Conservation (phyloP, 2,329 filamentous ascomycete genomes). For the Dothistroma septosporum region DNA sequence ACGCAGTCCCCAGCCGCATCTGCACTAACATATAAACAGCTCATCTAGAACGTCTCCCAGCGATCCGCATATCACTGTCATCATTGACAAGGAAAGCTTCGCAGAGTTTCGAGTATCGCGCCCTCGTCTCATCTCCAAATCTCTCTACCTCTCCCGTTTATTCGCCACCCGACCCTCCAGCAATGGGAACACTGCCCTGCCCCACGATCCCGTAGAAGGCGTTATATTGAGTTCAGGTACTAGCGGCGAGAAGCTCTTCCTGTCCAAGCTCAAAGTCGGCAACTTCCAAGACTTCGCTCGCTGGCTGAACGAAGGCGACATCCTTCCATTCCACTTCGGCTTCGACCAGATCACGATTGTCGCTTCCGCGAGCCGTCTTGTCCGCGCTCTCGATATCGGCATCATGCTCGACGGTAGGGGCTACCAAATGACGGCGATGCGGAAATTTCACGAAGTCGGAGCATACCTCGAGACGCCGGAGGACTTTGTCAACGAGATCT, state of each 20-base stretch:
- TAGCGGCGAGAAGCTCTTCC: not conserved
- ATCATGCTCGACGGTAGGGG: not conserved
- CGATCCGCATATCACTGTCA: not conserved
- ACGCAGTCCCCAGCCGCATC: not conserved
- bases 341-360: not conserved
- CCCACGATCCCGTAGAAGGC: not conserved
- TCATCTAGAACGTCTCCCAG: not conserved
- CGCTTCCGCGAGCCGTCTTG: not conserved
- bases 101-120: not conserved
- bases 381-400: not conserved
- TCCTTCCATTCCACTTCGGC: not conserved
- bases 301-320: not conserved
- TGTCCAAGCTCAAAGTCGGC: not conserved
- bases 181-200: not conserved
- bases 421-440: not conserved
- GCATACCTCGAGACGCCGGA: not conserved
- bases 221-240: not conserved
- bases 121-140: not conserved
- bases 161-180: not conserved
- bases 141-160: not conserved
- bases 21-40: not conserved
- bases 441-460: not conserved
- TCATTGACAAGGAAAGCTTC: not conserved
- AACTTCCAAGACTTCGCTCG: not conserved
- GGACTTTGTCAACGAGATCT: not conserved